These are phyloP conservation scores for Alternaria ventricosa DNA, from an alignment of 2,329 filamentous ascomycete genomes.

Conservation along the genomic window DNA sequence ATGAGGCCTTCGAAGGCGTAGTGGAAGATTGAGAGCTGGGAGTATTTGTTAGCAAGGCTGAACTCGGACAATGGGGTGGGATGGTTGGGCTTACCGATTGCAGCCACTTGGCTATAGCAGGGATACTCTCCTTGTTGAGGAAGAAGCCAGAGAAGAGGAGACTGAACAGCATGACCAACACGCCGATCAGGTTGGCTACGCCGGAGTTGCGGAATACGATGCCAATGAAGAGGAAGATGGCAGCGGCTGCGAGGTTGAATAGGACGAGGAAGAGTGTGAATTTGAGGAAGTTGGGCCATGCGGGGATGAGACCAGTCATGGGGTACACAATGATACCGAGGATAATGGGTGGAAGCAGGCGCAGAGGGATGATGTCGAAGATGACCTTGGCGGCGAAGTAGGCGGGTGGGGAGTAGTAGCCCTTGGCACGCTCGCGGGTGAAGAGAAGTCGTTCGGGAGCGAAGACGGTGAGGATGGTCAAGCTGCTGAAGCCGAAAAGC, in stretches of 20 bases:
- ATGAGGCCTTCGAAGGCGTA: constrained; percentile 96
- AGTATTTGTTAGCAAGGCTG: constrained; percentile 21
- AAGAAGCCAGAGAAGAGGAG: constrained; percentile 92
- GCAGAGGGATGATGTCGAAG: constrained; percentile 96
- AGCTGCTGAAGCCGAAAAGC: constrained; percentile 93
- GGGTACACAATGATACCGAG: constrained; percentile 97
- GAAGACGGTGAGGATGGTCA: constrained; percentile 93
- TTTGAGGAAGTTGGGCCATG: constrained; percentile 82
- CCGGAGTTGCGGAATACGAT: constrained; percentile 91
- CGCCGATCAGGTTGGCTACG: constrained; percentile 92
- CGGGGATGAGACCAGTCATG: constrained; percentile 91
- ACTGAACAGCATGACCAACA: constrained; percentile 96
- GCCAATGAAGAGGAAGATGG: constrained; percentile 94
- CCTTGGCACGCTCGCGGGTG: constrained; percentile 91
- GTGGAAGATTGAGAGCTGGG: constrained; percentile 89
- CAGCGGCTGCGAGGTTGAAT: constrained; percentile 93
- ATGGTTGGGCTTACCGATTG: constrained; percentile 78
- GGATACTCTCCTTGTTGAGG: constrained; percentile 93
- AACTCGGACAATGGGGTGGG: too few relatives aligned
- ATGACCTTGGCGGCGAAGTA: constrained; percentile 97
- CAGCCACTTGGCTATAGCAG: constrained; percentile 82
- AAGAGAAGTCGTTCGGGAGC: constrained; percentile 89
- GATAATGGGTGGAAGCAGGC: constrained; percentile 90
- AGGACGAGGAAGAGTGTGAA: constrained; percentile 92
- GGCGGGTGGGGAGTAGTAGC: constrained; percentile 91